Conservation (phyloP, 176 grass and related monocot genomes). For the Avena eriantha region DNA sequence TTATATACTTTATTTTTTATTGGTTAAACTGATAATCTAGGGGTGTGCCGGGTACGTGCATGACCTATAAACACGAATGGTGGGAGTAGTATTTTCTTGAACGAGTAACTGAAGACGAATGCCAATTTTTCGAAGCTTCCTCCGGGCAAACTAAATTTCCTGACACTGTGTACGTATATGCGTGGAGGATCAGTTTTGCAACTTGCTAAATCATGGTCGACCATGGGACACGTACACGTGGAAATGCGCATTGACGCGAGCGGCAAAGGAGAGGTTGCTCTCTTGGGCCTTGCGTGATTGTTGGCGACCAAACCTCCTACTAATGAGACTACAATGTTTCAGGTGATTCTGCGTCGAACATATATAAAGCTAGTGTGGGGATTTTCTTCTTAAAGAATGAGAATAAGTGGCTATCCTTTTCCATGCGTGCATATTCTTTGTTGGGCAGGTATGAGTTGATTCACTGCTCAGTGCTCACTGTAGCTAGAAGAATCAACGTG, state of each 20-base stretch:
- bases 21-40: too few relatives aligned
- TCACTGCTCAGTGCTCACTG: conserved; percentile 11
- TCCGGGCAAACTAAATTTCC: neutral
- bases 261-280: conserved; percentile 29
- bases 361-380: neutral
- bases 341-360: neutral
- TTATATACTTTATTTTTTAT: too few relatives aligned
- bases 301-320: conserved; percentile 51
- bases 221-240: neutral
- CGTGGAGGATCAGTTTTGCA: neutral
- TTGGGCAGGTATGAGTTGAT: conserved; percentile 43
- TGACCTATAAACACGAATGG: too few relatives aligned
- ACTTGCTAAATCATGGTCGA: neutral
- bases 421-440: conserved; percentile 2
- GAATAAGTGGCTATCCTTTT: neutral
- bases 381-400: neutral
- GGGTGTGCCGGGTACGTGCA: too few relatives aligned
- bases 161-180: neutral
- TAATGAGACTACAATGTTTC: conserved; percentile 31
- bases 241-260: conserved; percentile 3
- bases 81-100: neutral
- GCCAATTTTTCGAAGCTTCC: neutral
- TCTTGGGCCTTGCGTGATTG: conserved; percentile 29
- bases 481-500: neutral
- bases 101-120: neutral